Evolutionary conservation across 768 basidiomycete genomes (phyloP).

Genomic region (Trametes sanguinea): DNA sequence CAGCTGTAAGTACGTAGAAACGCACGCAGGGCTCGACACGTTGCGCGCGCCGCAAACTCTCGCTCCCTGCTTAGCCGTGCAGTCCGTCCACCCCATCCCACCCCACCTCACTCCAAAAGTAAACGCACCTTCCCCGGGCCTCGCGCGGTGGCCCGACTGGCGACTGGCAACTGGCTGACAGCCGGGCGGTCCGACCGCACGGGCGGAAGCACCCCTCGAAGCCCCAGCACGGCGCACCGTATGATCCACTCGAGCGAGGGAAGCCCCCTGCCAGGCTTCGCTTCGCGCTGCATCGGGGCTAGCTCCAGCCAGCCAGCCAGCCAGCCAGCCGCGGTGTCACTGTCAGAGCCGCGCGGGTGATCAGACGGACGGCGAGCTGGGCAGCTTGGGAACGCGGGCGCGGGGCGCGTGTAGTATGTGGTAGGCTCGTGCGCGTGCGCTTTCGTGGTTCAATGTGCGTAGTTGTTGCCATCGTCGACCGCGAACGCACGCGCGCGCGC

Average conservation of each 20-base stretch:
- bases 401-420: background rate
- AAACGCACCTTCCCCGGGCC: too few relatives aligned
- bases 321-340: too few relatives aligned
- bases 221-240: too few relatives aligned
- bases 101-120: too few relatives aligned
- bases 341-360: too few relatives aligned
- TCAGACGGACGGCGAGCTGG: conserved; percentile 13
- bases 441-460: background rate
- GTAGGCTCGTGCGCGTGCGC: background rate
- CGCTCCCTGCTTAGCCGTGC: too few relatives aligned
- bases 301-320: background rate
- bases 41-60: too few relatives aligned
- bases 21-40: too few relatives aligned
- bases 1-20: too few relatives aligned
- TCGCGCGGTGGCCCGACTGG: too few relatives aligned
- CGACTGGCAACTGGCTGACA: background rate
- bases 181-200: conserved; percentile 20
- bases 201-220: background rate
- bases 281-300: conserved; percentile 16
- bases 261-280: background rate
- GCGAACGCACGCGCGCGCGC: background rate
- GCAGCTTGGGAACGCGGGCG: conserved; percentile 11
- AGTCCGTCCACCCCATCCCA: too few relatives aligned
- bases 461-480: background rate
- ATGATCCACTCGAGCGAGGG: too few relatives aligned